These are phyloP conservation scores for Astrothelium subdiscretum DNA, from an alignment of 495 filamentous ascomycete genomes.

Conservation along the genomic window DNA sequence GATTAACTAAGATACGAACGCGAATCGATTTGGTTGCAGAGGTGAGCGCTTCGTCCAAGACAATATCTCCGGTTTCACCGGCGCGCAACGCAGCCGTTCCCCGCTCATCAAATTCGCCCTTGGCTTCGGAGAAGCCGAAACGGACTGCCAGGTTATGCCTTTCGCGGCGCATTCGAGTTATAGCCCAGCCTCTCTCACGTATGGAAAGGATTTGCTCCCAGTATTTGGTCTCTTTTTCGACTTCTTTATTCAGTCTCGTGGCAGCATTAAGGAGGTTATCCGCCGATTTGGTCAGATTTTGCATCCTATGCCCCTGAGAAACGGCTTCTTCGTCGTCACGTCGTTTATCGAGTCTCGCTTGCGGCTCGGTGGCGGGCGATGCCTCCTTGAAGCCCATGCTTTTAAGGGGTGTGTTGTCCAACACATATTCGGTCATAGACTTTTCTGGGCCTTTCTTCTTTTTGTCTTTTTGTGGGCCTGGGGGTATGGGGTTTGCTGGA, in stretches of 20 bases:
- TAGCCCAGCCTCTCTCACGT: slow-evolving; percentile 71
- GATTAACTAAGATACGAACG: slow-evolving; percentile 41
- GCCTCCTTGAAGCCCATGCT: neutral
- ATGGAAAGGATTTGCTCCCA: slow-evolving; percentile 78
- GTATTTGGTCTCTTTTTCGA: slow-evolving; percentile 67
- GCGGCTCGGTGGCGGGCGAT: neutral
- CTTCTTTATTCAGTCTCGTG: slow-evolving; percentile 59
- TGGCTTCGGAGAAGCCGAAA: slow-evolving; percentile 76
- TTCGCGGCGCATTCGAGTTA: slow-evolving; percentile 55
- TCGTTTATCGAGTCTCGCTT: neutral
- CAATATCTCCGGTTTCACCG: slow-evolving; percentile 59
- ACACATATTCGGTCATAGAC: neutral
- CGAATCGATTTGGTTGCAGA: slow-evolving; percentile 51
- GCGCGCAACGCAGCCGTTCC: slow-evolving; percentile 69
- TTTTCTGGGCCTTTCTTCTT: neutral
- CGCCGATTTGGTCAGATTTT: slow-evolving; percentile 61
- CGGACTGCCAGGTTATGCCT: slow-evolving; percentile 71
- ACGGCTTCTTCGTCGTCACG: neutral
- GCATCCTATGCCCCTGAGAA: slow-evolving; percentile 36
- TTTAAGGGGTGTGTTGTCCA: neutral
- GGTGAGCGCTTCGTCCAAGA: slow-evolving; percentile 57
- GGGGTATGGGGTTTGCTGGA: slow-evolving; percentile 39
- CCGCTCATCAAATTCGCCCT: slow-evolving; percentile 60
- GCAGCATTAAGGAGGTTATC: slow-evolving; percentile 64
- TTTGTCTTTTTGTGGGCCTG: neutral